phyloP scores from a whole-genome alignment of 371 early-diverging fungal species.

The Actinomortierella ambigua region DNA sequence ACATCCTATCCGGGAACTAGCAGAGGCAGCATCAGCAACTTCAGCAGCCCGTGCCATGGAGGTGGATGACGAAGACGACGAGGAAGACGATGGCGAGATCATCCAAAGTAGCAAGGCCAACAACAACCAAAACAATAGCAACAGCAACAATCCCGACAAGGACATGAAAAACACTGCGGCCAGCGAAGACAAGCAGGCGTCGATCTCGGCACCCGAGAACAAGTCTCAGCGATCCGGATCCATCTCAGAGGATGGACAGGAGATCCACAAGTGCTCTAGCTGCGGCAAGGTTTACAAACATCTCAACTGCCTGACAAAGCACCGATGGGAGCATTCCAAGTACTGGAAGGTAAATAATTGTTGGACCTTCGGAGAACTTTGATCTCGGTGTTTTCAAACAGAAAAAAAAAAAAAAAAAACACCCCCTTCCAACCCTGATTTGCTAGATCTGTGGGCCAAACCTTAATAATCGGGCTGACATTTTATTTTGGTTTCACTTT shows the following conservation, averaged over 20 bases:
- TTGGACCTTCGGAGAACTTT: background rate
- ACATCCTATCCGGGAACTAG: conserved; percentile 6
- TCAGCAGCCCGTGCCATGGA: conserved; percentile 2
- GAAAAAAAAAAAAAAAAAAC: background rate
- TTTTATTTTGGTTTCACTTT: background rate
- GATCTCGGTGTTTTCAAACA: background rate
- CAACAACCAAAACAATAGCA: conserved; percentile 2
- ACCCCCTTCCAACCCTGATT: no score
- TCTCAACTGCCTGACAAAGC: conserved; percentile 70
- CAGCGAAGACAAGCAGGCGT: conserved; percentile 2
- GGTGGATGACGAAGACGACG: conserved; percentile 24
- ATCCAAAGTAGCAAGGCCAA: background rate
- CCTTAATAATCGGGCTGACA: conserved; percentile 7
- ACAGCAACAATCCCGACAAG: background rate
- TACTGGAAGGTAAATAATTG: conserved; percentile 55
- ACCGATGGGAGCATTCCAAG: conserved; percentile 76
- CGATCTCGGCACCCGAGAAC: background rate
- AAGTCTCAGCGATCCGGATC: background rate
- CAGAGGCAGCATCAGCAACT: conserved; percentile 5
- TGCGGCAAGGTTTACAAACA: conserved; percentile 78
- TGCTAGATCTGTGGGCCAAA: background rate
- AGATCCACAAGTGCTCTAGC: conserved; percentile 54
- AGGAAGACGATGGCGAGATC: conserved; percentile 31
- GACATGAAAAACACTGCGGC: background rate
- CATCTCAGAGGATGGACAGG: conserved; percentile 9